Evolutionary conservation across 2,329 filamentous ascomycete genomes (phyloP).

Genomic region (Hypoxylon sp.): DNA sequence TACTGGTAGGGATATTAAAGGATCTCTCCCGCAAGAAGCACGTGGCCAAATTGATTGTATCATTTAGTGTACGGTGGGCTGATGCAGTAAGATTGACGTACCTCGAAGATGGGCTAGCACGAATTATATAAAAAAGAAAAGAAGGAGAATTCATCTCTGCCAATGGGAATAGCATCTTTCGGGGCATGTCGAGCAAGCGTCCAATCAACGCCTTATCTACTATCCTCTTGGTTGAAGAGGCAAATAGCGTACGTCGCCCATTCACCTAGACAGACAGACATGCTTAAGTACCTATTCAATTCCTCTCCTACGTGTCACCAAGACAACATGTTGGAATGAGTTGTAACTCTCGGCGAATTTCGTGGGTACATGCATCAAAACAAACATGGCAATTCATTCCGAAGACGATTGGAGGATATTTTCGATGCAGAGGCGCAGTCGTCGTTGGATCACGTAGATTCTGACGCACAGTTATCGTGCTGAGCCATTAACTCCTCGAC

Average conservation of each 20-base stretch:
- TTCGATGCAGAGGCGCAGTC: constrained; percentile 15
- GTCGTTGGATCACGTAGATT: constrained; percentile 25
- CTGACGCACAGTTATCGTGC: constrained; percentile 25
- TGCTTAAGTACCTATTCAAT: not conserved
- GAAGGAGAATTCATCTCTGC: not conserved
- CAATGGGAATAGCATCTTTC: not conserved
- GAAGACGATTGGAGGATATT: constrained; percentile 14
- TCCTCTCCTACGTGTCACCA: constrained; percentile 25
- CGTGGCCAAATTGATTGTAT: not conserved
- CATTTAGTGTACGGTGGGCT: no score
- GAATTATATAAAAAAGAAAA: not conserved
- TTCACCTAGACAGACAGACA: not conserved
- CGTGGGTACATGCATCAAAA: constrained; percentile 26
- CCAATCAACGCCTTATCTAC: not conserved
- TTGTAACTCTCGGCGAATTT: not conserved
- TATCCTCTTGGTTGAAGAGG: not conserved
- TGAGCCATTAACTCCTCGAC: constrained; percentile 13
- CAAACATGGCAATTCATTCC: constrained; percentile 18
- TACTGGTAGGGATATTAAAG: not conserved
- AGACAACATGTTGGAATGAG: constrained; percentile 1
- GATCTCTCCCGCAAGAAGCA: not conserved
- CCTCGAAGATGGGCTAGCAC: no score
- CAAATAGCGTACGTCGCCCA: not conserved
- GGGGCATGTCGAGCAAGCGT: no score
- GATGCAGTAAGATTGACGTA: no score